Evolutionary conservation across 2,329 filamentous ascomycete genomes (phyloP).

Genomic region (Emergomyces orientalis): DNA sequence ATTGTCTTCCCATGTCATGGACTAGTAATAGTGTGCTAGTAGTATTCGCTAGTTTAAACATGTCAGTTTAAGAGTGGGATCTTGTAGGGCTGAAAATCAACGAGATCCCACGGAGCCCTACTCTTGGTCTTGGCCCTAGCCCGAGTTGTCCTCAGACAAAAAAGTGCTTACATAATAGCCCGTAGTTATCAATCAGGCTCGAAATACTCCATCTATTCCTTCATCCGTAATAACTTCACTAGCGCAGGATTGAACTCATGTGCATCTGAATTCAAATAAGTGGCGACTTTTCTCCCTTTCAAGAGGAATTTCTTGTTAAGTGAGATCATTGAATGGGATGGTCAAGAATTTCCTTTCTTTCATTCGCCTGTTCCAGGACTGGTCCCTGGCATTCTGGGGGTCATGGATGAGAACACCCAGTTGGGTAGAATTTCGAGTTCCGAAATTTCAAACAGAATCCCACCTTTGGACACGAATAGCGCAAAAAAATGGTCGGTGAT

Average conservation of each 20-base stretch:
- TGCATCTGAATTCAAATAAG: neutral
- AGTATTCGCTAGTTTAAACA: neutral
- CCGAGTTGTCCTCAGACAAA: too few relatives aligned
- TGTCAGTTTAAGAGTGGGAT: too few relatives aligned
- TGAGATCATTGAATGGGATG: neutral
- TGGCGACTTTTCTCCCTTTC: neutral
- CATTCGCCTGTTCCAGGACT: neutral
- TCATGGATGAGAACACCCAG: neutral
- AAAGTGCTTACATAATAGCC: too few relatives aligned
- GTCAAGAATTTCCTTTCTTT: neutral
- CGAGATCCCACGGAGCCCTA: too few relatives aligned
- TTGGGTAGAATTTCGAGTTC: neutral
- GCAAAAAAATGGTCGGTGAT: neutral
- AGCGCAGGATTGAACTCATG: neutral
- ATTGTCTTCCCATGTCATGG: neutral
- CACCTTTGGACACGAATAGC: neutral
- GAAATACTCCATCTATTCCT: too few relatives aligned
- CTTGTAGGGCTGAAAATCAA: too few relatives aligned
- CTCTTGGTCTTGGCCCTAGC: too few relatives aligned
- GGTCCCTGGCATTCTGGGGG: neutral
- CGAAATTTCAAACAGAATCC: neutral
- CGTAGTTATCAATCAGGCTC: too few relatives aligned
- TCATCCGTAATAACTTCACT: too few relatives aligned
- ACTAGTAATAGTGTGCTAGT: neutral
- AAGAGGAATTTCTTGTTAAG: neutral